Percentiles rank a stretch among this genome's conserved stretches.
Evolutionary conservation across 345 rosid genomes (phyloP).

Genomic region (Salix suchowensis): DNA sequence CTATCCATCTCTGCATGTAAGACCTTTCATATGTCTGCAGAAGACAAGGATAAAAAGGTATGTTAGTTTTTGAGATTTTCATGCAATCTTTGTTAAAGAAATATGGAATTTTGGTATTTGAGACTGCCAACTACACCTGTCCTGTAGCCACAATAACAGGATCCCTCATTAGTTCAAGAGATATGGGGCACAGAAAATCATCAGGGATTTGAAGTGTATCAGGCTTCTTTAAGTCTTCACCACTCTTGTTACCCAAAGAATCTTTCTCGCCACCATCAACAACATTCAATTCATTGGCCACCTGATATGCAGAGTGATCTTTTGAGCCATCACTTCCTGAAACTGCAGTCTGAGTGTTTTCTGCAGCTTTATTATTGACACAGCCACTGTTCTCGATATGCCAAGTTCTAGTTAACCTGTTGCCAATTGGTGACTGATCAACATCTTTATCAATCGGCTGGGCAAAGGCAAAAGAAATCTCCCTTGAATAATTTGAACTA

Average conservation of each 20-base stretch:
- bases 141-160: conserved; percentile 96
- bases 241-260: conserved; percentile 33
- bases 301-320: background rate
- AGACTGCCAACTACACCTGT: conserved; percentile 46
- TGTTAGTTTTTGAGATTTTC: background rate
- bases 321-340: conserved; percentile 3
- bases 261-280: conserved; percentile 36
- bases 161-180: conserved; percentile 90
- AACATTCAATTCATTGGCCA: conserved; percentile 25
- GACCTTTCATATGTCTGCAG: conserved; percentile 94
- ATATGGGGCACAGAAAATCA: conserved; percentile 86
- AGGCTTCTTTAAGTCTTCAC: conserved; percentile 50
- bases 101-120: background rate
- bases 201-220: conserved; percentile 55
- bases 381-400: conserved; percentile 23
- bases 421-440: conserved; percentile 6
- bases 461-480: conserved; percentile 36
- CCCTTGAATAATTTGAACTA: conserved; percentile 50
- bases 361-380: conserved; percentile 33
- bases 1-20: conserved; percentile 94
- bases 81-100: background rate
- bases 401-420: conserved; percentile 19
- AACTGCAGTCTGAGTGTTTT: conserved; percentile 11
- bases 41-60: background rate
- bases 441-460: conserved; percentile 44